Evolutionary conservation across 176 grass and related monocot species (phyloP).

Genomic region (Hsuehochloa calcarea): DNA sequence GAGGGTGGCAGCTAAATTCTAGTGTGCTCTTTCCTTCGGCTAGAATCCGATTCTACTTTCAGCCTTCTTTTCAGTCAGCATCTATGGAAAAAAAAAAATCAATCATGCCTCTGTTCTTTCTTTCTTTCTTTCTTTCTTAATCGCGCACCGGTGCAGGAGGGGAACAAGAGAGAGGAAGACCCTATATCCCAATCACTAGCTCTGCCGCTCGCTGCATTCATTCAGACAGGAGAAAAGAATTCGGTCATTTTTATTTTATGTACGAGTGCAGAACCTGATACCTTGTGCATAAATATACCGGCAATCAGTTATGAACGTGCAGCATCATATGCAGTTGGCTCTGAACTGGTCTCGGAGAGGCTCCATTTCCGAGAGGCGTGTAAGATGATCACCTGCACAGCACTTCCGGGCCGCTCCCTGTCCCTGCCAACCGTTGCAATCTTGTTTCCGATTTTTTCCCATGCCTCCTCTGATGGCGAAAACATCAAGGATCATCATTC

Average conservation of each 20-base stretch:
- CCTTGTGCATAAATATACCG: too few relatives aligned
- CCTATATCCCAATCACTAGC: too few relatives aligned
- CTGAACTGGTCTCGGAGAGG: too few relatives aligned
- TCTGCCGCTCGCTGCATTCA: too few relatives aligned
- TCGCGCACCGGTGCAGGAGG: not conserved
- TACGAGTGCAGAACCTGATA: too few relatives aligned
- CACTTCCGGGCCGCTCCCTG: not conserved
- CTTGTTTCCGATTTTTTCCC: not conserved
- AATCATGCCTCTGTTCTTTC: not conserved
- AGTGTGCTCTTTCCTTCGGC: not conserved
- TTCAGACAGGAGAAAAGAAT: too few relatives aligned
- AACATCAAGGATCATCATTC: not conserved
- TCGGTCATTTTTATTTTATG: too few relatives aligned
- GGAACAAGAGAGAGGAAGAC: not conserved
- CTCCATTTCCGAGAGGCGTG: not conserved
- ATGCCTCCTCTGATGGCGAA: not conserved
- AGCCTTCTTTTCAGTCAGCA: not conserved
- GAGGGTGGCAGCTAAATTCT: not conserved
- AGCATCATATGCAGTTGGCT: too few relatives aligned
- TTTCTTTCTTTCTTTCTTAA: too few relatives aligned
- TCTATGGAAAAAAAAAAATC: not conserved
- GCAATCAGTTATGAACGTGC: too few relatives aligned
- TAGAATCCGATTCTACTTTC: constrained; percentile 13
- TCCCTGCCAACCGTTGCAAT: not conserved
- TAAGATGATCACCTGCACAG: not conserved